phyloP scores from a whole-genome alignment of 495 filamentous ascomycete species.

The Staphylotrichum longicolle region DNA sequence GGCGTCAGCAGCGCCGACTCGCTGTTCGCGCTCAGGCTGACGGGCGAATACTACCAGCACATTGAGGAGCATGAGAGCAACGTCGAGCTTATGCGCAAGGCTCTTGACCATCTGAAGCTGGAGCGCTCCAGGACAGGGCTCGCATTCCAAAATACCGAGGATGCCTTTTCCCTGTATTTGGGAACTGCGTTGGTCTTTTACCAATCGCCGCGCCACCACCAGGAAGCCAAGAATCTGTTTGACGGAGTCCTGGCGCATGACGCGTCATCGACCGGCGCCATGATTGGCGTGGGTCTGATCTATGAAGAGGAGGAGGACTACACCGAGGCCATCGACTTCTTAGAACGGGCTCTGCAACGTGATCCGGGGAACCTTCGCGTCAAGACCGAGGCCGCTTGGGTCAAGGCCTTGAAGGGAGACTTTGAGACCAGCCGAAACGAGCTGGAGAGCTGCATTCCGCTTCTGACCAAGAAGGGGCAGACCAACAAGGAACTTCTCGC shows the following conservation, averaged over 20 bases:
- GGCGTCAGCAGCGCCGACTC: slow-evolving; percentile 74
- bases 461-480: slow-evolving; percentile 47
- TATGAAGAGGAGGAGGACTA: slow-evolving; percentile 91
- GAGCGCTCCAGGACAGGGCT: slow-evolving; percentile 66
- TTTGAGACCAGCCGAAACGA: slow-evolving; percentile 60
- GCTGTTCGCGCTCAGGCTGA: slow-evolving; percentile 75
- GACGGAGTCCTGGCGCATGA: slow-evolving; percentile 71
- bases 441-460: slow-evolving; percentile 65
- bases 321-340: slow-evolving; percentile 69
- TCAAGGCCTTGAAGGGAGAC: slow-evolving; percentile 78
- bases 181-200: slow-evolving; percentile 82
- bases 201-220: slow-evolving; percentile 83
- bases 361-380: slow-evolving; percentile 73
- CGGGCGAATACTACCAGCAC: slow-evolving; percentile 79
- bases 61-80: slow-evolving; percentile 85
- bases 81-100: slow-evolving; percentile 74
- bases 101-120: slow-evolving; percentile 55
- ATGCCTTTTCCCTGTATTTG: slow-evolving; percentile 71
- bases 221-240: slow-evolving; percentile 81
- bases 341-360: slow-evolving; percentile 67
- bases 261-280: slow-evolving; percentile 67
- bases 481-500: slow-evolving; percentile 69
- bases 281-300: slow-evolving; percentile 88
- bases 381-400: slow-evolving; percentile 82
- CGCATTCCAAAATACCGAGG: slow-evolving; percentile 60